phyloP scores from a whole-genome alignment of 768 basidiomycete genomes.

The Piloderma croceum region DNA sequence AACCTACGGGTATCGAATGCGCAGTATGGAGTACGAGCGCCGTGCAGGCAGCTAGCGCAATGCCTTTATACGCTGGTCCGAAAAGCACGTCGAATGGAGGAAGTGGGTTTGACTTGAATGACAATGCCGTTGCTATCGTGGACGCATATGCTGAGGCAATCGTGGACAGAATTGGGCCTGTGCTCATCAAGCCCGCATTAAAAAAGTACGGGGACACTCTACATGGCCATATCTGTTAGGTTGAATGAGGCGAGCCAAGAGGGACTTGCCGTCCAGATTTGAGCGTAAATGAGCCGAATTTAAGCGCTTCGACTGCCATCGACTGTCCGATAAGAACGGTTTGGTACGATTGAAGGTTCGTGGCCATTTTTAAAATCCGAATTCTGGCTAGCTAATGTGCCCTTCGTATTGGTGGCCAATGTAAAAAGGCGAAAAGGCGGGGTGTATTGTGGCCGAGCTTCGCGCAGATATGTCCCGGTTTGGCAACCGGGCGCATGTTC shows the following conservation, averaged over 20 bases:
- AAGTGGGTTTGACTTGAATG: constrained; percentile 22
- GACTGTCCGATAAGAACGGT: constrained; percentile 62
- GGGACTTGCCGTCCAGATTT: constrained; percentile 86
- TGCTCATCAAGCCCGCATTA: constrained; percentile 86
- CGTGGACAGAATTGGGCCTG: constrained; percentile 72
- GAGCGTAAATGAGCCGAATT: constrained; percentile 87
- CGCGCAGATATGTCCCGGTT: too few relatives aligned
- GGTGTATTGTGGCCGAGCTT: too few relatives aligned
- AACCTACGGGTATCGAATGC: constrained; percentile 63
- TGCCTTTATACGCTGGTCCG: constrained; percentile 97
- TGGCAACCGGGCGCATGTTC: too few relatives aligned
- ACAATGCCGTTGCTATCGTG: constrained; percentile 61
- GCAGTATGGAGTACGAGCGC: constrained; percentile 67
- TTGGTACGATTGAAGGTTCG: constrained; percentile 45
- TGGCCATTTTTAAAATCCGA: constrained; percentile 5
- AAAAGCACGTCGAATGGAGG: constrained; percentile 77
- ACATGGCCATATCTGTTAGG: too few relatives aligned
- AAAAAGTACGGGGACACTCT: constrained; percentile 95
- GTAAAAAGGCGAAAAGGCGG: too few relatives aligned
- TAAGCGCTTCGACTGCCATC: constrained; percentile 67
- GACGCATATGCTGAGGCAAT: constrained; percentile 80
- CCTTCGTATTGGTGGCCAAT: too few relatives aligned
- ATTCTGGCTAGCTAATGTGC: too few relatives aligned
- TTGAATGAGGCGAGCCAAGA: too few relatives aligned
- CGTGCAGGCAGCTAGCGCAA: constrained; percentile 85